Evolutionary conservation across 345 rosid genomes (phyloP), one percentile per base, ranked within the genome.

Genomic region (Chamaenerion angustifolium): DNA sequence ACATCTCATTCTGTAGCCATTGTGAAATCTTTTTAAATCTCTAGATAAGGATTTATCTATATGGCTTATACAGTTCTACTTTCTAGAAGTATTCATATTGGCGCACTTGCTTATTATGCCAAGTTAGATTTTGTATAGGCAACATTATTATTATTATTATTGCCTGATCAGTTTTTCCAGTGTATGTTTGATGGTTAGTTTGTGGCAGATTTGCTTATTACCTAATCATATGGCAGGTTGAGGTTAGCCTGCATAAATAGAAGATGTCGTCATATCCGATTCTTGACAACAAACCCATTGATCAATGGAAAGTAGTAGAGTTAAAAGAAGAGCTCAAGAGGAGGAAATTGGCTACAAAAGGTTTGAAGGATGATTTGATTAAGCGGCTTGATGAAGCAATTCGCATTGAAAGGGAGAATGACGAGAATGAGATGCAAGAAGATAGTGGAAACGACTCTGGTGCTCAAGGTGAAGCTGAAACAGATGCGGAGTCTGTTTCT

Each of bases 221-320:
- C 37, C 37, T 31, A 31, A 27, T 45, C 12, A 15, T 48, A 40
- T 58, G 19, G 45, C 48, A 43, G 63, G 11, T 54, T 52, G 56
- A 49, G 31, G 54, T 12, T 58, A 55, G 70, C 56, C 54, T 60
- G 51, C 58, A 52, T 58, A 71, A 54, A 44, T 76, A 56, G 59
- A 81, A 85, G 95, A 80, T 95, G 49, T 82, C 96, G 11, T 66
- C 65, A 5, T 88, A 71, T 65, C 88, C 94, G 8, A 45, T 79
- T 64, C 75, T 88, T 45, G 83, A 72, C 58, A 73, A 77, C 62
- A 64, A 78, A 35, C 94, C 95, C 49, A 77, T 93, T 65, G 95
- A 88, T 63, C 88, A 88, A 64, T 85, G 83, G 92, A 93, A 79
- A 80, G 99, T 93, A 57, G 75, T 79, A 0, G 97, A 85, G 73